Evolutionary conservation across 371 early-diverging fungal genomes (phyloP).

Genomic region (Syncephalastrum contaminatum): DNA sequence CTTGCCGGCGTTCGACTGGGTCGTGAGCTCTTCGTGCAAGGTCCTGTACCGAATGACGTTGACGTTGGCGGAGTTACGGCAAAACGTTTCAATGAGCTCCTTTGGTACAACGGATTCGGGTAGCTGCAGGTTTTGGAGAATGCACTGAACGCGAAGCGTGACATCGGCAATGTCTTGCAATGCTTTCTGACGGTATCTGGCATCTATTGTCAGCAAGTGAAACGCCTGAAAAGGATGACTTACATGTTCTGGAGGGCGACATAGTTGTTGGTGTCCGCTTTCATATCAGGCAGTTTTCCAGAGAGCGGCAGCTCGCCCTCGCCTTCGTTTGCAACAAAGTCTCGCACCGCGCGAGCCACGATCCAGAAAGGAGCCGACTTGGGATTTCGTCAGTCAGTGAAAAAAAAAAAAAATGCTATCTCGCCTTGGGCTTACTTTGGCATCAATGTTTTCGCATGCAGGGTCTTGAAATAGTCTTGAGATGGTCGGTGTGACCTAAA

Average conservation of each 20-base stretch:
- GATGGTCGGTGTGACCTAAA: conserved; percentile 50
- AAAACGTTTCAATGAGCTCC: conserved; percentile 78
- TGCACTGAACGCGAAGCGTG: conserved; percentile 41
- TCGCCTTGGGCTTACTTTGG: conserved; percentile 39
- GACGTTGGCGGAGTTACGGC: conserved; percentile 78
- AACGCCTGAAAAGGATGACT: conserved; percentile 3
- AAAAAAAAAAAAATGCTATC: neutral
- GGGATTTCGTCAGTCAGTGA: neutral
- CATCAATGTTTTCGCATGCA: conserved; percentile 46
- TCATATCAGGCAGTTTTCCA: conserved; percentile 95
- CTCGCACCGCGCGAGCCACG: conserved; percentile 69
- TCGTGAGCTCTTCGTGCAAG: conserved; percentile 54
- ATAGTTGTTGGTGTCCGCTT: conserved; percentile 87
- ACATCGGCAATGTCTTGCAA: conserved; percentile 67
- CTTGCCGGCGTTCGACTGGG: conserved; percentile 37
- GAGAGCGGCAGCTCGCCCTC: conserved; percentile 76
- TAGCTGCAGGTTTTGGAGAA: conserved; percentile 50
- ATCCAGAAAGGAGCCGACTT: conserved; percentile 88
- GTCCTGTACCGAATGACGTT: conserved; percentile 66
- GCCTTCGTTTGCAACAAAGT: conserved; percentile 79
- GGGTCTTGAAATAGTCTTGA: conserved; percentile 53
- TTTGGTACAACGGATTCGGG: conserved; percentile 55
- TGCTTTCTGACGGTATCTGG: conserved; percentile 81
- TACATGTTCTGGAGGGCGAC: conserved; percentile 82
- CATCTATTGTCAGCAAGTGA: neutral